A percentile compares a stretch with the other conserved stretches of the same genome.
phyloP scores from a whole-genome alignment of 129 eudicot species.

The Deinandra increscens region DNA sequence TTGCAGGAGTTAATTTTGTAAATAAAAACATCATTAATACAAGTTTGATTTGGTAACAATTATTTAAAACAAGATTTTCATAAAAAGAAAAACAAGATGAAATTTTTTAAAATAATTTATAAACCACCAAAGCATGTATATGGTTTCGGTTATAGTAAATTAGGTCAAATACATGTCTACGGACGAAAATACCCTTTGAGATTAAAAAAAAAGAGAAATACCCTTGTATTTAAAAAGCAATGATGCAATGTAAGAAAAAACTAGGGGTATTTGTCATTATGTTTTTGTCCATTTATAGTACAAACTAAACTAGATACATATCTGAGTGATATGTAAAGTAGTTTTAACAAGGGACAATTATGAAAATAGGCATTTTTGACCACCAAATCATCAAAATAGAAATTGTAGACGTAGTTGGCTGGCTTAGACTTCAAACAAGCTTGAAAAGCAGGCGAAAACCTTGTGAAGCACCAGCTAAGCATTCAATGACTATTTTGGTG shows the following conservation, averaged over 20 bases:
- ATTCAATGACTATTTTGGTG: no score
- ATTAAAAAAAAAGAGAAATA: neutral
- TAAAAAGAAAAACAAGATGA: no score
- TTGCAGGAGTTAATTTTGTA: conserved; percentile 3
- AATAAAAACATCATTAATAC: neutral
- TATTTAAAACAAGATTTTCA: no score
- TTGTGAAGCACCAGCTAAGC: no score
- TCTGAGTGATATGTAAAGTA: neutral
- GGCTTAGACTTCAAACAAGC: no score
- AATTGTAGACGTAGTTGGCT: no score
- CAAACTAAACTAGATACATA: neutral
- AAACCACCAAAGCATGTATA: neutral
- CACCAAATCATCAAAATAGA: no score
- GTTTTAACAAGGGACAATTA: no score
- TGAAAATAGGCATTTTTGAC: no score
- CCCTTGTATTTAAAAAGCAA: neutral
- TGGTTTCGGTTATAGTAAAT: neutral
- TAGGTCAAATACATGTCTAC: neutral
- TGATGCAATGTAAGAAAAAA: neutral
- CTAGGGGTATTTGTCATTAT: no score
- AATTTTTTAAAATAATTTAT: neutral
- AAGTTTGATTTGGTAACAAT: neutral
- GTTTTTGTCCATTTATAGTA: neutral
- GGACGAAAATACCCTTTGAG: neutral
- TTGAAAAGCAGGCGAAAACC: no score